These are phyloP conservation scores for Penicillium simplicissimum DNA, from an alignment of 495 filamentous ascomycete genomes.

Conservation along the genomic window DNA sequence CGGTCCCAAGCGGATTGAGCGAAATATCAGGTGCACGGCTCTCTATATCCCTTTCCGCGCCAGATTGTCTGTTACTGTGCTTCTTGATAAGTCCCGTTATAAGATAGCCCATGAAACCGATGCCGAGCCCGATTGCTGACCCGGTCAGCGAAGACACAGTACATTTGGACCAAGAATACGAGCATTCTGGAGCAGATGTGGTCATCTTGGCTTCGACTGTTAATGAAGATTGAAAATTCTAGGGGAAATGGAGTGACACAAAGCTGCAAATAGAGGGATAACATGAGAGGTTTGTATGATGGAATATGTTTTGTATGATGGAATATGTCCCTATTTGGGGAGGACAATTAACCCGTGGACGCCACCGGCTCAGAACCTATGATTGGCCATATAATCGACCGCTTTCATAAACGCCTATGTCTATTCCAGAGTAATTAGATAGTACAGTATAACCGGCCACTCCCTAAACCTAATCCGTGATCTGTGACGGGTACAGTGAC, in stretches of 20 bases:
- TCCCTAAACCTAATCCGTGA: too few species aligned
- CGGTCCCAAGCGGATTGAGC: neutral
- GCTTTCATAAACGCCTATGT: neutral
- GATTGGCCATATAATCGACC: neutral
- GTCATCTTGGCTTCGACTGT: neutral
- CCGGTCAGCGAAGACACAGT: conserved; percentile 1
- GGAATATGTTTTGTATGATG: too few species aligned
- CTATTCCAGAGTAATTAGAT: too few species aligned
- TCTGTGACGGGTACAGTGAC: too few species aligned
- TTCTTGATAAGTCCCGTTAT: neutral
- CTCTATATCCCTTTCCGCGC: neutral
- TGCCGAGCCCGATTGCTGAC: neutral
- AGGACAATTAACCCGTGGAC: neutral
- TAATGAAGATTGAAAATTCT: neutral
- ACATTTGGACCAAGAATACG: neutral
- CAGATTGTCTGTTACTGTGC: neutral
- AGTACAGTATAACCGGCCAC: too few species aligned
- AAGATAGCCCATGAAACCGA: neutral
- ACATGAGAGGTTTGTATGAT: too few species aligned
- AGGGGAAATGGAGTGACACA: too few species aligned
- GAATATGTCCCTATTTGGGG: too few species aligned
- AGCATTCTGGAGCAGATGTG: neutral
- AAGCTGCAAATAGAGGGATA: too few species aligned
- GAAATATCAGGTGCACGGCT: neutral
- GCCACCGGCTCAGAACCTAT: neutral